Evolutionary conservation across 2,329 filamentous ascomycete species (phyloP), one percentile per base, ranked within the genome.

Genomic region (Endothia cerciana): DNA sequence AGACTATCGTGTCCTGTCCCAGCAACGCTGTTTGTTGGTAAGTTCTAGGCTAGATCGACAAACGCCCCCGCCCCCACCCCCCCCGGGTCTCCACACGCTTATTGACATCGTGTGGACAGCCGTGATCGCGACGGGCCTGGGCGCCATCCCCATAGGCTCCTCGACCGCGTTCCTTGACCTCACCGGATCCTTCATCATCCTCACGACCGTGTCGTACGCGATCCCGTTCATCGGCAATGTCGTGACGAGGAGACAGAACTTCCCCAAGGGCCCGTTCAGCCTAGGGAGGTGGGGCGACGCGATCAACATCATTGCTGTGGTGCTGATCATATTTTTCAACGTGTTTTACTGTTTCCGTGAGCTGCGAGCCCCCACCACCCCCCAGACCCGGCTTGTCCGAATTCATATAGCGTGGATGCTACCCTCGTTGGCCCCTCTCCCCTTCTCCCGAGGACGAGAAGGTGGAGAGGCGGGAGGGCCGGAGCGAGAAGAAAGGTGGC

Each of bases 301-400:
- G 2, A 71, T 88, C 70, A 88, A 88, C 69, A 64, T 75, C 13
- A 68, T 82, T 4, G 78, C 84, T 7, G 82, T 85, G 19, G 70
- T 82, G 49, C 82, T 87, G 62, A 87, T 88, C 63, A 71, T 80
- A 1, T 75, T 85, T 25, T 88, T 87, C 69, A 79, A 85, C 62
- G 77, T 86, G n/a, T 82, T 88, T 65, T 88, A 85, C 75, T 87
- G 84, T 72, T 88, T 88, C 77, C 85, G 81, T 83, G 71, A 78
- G 81, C 77, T 11, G 2, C 7, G 1, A 0, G 2, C 25, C n/a
- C 15, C 7, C 2, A 1, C 11, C 47, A 7, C 17, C 17, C 4
- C 19, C 2, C 22, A n/a, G n/a, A n/a, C n/a, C n/a, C n/a, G n/a
- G n/a, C n/a, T n/a, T n/a, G n/a, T n/a, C 19, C 22, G 7, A 25